Percentiles rank a stretch among this genome's conserved stretches.
These are phyloP conservation scores for Aureobasidium mangrovei DNA, from an alignment of 2,329 filamentous ascomycete genomes.

Conservation along the genomic window DNA sequence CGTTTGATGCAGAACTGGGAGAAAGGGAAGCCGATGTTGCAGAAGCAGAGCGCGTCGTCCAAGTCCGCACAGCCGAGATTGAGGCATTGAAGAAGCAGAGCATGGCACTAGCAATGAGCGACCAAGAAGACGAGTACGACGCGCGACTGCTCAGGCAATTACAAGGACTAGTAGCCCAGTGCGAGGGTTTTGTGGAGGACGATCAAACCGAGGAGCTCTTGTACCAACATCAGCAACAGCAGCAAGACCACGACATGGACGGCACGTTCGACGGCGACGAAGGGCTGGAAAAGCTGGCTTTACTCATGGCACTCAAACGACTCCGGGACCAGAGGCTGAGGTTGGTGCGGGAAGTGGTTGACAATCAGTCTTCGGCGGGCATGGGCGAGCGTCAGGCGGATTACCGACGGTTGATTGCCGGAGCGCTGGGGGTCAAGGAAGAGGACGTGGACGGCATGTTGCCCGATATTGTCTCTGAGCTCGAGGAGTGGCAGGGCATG, in stretches of 20 bases:
- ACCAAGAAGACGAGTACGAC: conserved; percentile 26
- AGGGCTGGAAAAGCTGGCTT: conserved; percentile 46
- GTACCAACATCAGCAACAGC: not conserved
- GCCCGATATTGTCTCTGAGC: conserved; percentile 41
- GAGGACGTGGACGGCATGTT: conserved; percentile 58
- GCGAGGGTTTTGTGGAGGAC: conserved; percentile 35
- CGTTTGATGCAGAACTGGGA: conserved; percentile 64
- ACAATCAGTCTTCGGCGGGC: conserved; percentile 59
- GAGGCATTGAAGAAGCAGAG: conserved; percentile 44
- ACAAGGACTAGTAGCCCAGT: conserved; percentile 26
- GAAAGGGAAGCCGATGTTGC: conserved; percentile 54
- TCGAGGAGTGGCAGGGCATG: conserved; percentile 32
- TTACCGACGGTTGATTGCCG: conserved; percentile 60
- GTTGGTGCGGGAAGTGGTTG: conserved; percentile 59
- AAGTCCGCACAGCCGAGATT: conserved; percentile 59
- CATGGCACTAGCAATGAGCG: conserved; percentile 49
- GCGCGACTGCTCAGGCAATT: conserved; percentile 31
- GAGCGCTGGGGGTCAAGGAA: conserved; percentile 59
- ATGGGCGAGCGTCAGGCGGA: conserved; percentile 65
- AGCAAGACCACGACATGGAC: conserved; percentile 2
- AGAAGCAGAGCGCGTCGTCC: conserved; percentile 40
- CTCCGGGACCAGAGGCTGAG: conserved; percentile 52
- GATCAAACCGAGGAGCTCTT: conserved; percentile 33
- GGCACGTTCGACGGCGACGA: conserved; percentile 29
- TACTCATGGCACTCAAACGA: conserved; percentile 50